Evolutionary conservation across 2,329 filamentous ascomycete genomes (phyloP).

Genomic region (Westerdykella aurantiaca): DNA sequence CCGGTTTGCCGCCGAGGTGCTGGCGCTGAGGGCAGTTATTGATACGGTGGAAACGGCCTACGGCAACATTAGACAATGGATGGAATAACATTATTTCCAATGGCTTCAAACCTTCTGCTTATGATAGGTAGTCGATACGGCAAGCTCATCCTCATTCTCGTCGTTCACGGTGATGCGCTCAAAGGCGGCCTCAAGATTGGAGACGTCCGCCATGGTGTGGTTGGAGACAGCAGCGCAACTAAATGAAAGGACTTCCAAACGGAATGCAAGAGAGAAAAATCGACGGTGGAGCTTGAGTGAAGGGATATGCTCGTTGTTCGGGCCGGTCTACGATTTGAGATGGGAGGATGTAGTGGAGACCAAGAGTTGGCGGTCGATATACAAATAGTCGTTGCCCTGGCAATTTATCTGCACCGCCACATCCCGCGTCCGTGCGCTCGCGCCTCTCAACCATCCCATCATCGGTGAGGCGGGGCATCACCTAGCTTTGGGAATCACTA

Average conservation of each 20-base stretch:
- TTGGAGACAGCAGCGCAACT: slow-evolving; percentile 4
- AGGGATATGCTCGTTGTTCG: not conserved
- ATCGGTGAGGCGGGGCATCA: no score
- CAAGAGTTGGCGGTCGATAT: slow-evolving; percentile 6
- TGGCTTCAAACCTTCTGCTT: slow-evolving; percentile 66
- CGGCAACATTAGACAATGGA: slow-evolving; percentile 12
- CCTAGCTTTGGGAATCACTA: no score
- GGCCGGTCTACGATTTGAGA: slow-evolving; percentile 2
- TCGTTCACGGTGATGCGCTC: slow-evolving; percentile 87
- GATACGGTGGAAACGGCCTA: slow-evolving; percentile 46
- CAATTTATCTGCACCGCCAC: slow-evolving; percentile 3
- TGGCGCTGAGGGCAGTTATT: slow-evolving; percentile 44
- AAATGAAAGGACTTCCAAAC: slow-evolving; percentile 9
- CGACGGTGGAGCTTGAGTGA: not conserved
- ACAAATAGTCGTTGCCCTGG: slow-evolving; percentile 12
- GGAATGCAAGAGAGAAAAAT: slow-evolving; percentile 8
- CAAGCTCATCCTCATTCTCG: slow-evolving; percentile 63
- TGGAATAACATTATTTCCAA: not conserved
- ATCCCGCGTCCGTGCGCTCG: not conserved
- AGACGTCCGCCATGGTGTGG: slow-evolving; percentile 56
- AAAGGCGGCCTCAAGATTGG: slow-evolving; percentile 77
- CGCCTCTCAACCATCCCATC: no score
- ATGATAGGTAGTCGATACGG: slow-evolving; percentile 54
- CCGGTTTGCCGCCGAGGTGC: slow-evolving; percentile 49
- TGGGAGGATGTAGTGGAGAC: slow-evolving; percentile 1